Conservation (phyloP, 2,329 filamentous ascomycete genomes). For the Colletotrichum destructivum region DNA sequence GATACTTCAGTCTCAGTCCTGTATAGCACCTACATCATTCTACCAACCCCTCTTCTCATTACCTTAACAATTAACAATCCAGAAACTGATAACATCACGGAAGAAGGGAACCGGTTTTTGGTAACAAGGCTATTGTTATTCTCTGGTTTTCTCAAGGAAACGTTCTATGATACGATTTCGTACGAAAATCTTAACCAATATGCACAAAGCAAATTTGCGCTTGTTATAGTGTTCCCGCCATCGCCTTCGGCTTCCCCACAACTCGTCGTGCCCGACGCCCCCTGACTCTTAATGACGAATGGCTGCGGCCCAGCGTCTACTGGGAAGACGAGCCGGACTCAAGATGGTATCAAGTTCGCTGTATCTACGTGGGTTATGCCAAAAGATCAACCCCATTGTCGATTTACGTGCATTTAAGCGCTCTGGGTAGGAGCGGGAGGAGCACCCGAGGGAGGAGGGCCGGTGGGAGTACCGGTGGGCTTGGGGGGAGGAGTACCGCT, state of each 20-base stretch:
- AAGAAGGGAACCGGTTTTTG: background rate
- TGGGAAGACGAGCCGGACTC: conserved; percentile 33
- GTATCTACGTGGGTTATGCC: conserved; percentile 13
- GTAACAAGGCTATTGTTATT: conserved; percentile 30
- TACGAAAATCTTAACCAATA: background rate
- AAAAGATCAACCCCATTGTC: background rate
- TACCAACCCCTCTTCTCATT: too few relatives aligned
- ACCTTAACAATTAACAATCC: background rate
- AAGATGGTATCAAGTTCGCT: conserved; percentile 12
- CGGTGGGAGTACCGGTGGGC: conserved; percentile 12
- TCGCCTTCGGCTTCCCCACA: conserved; percentile 1
- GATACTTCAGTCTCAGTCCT: too few relatives aligned
- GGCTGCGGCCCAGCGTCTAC: conserved; percentile 18
- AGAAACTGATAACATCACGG: too few relatives aligned
- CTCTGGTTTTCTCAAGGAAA: conserved; percentile 26
- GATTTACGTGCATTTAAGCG: background rate
- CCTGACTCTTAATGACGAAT: background rate
- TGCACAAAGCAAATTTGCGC: conserved; percentile 22
- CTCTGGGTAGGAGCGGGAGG: conserved; percentile 31
- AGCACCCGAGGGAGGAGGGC: conserved; percentile 11
- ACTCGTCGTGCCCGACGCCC: conserved; percentile 11
- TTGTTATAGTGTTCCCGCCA: background rate
- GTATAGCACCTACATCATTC: too few relatives aligned
- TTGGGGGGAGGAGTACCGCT: conserved; percentile 13
- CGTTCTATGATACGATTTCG: conserved; percentile 15